These are phyloP conservation scores for Scheffersomyces titani DNA, from an alignment of 1,139 yeast species.

Conservation along the genomic window DNA sequence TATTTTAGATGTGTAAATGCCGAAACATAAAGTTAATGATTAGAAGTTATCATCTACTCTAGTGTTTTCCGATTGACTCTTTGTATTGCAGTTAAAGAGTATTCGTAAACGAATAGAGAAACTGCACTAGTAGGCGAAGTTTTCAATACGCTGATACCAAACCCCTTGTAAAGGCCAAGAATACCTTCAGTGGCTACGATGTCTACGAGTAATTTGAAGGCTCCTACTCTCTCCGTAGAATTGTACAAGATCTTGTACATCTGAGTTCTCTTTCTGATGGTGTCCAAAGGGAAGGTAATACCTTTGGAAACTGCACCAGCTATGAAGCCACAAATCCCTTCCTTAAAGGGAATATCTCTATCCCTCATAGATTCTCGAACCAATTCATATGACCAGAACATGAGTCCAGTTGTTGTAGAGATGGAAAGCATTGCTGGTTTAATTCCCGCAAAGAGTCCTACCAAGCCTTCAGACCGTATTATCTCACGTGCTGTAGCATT, in stretches of 20 bases:
- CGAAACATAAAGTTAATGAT: too few relatives aligned
- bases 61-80: neutral
- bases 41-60: neutral
- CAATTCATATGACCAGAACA: slow-evolving; percentile 67
- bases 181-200: slow-evolving; percentile 60
- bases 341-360: slow-evolving; percentile 47
- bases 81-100: slow-evolving; percentile 17
- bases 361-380: slow-evolving; percentile 33
- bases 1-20: neutral
- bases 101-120: slow-evolving; percentile 73
- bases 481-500: slow-evolving; percentile 44
- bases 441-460: slow-evolving; percentile 66
- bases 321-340: slow-evolving; percentile 67
- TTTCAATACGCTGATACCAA: slow-evolving; percentile 65
- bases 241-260: slow-evolving; percentile 41
- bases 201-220: slow-evolving; percentile 26
- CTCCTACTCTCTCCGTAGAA: slow-evolving; percentile 11
- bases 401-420: slow-evolving; percentile 64
- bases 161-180: slow-evolving; percentile 73
- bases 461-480: slow-evolving; percentile 46
- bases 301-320: slow-evolving; percentile 81
- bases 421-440: slow-evolving; percentile 64
- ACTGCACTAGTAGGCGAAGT: slow-evolving; percentile 84
- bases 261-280: slow-evolving; percentile 77
- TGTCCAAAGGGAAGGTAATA: slow-evolving; percentile 81